Base-by-base conservation (phyloP, 345 rosid species). In the Eucalyptus virginea region DNA sequence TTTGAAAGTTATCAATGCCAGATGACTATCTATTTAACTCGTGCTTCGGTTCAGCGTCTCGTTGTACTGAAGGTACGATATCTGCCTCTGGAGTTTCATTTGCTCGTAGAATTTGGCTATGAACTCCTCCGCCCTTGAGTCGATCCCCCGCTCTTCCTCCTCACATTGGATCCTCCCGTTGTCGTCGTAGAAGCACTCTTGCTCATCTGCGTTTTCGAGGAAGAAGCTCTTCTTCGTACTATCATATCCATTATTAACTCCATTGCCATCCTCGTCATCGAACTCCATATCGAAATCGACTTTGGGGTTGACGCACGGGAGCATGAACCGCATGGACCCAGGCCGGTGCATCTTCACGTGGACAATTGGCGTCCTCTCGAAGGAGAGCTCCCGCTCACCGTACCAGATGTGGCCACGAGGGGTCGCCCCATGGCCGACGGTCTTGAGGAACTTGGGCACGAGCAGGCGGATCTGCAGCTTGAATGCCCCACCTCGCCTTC, bases 71-170 rank as follows among this genome's bases (percentile, higher is more conserved):
- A 92, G 88, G 90, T 91, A 94, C 14, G 98, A 98, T 81, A 95
- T 89, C 93, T 97, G 97, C 87, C 98, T 93, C 89, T 97, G 99
- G 88, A 97, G 92, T 92, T 93, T 98, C 88, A 98, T 93, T 90
- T 96, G 96, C 89, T 93, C 90, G 89, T 95, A 94, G 92, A 98
- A 97, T 56, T 94, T 91, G 52, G 96, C 95, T 86, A 97, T 98
- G 89, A 98, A 98, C 96, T 94, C 93, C 90, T 96, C 99, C 6
- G 99, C 99, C 91, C 94, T 95, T 81, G 90, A 88, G 90, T 98
- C 98, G 88, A 98, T 96, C 87, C 92, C 99, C 88, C 94, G 93
- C 81, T 65, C 89, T 34, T 95, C 99, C 6, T 77, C 83, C 16
- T 17, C 88, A 0, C 72, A 88, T 18, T 81, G 87, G 34, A 87